Percentiles rank a stretch among this genome's conserved stretches.
phyloP scores from a whole-genome alignment of 1,139 yeast species.

The Pneumocystis jirovecii region DNA sequence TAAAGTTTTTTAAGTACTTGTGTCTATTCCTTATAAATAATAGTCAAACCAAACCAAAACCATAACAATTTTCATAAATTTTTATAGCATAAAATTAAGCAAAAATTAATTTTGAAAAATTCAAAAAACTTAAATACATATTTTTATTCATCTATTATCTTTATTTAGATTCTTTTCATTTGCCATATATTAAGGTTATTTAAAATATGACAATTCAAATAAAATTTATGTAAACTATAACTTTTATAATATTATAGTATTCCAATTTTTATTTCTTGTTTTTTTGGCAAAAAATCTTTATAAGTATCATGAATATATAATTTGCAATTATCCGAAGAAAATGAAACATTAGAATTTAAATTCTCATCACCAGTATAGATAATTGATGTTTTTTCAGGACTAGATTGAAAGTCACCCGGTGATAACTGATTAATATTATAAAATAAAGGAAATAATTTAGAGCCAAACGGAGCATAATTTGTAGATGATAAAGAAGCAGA shows the following conservation, averaged over 20 bases:
- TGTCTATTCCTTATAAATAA: too few relatives aligned
- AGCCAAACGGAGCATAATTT: background rate
- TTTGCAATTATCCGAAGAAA: background rate
- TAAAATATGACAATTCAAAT: too few relatives aligned
- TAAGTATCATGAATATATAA: background rate
- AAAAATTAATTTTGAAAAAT: too few relatives aligned
- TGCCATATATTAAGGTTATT: background rate
- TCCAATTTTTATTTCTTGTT: background rate
- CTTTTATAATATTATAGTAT: background rate
- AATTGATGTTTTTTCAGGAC: background rate
- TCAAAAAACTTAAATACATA: too few relatives aligned
- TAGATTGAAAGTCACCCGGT: background rate
- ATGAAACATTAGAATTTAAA: background rate
- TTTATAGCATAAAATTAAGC: background rate
- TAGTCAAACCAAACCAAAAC: background rate
- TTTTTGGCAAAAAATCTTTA: background rate
- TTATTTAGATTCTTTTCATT: background rate
- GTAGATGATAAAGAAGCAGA: background rate
- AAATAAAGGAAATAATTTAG: background rate
- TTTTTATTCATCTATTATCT: too few relatives aligned
- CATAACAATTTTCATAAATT: background rate
- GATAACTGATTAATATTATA: background rate
- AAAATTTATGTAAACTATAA: background rate
- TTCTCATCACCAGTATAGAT: background rate
- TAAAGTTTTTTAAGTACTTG: too few relatives aligned